Evolutionary conservation across 441 rosid species (phyloP).

Genomic region (Gossypium trilobum): DNA sequence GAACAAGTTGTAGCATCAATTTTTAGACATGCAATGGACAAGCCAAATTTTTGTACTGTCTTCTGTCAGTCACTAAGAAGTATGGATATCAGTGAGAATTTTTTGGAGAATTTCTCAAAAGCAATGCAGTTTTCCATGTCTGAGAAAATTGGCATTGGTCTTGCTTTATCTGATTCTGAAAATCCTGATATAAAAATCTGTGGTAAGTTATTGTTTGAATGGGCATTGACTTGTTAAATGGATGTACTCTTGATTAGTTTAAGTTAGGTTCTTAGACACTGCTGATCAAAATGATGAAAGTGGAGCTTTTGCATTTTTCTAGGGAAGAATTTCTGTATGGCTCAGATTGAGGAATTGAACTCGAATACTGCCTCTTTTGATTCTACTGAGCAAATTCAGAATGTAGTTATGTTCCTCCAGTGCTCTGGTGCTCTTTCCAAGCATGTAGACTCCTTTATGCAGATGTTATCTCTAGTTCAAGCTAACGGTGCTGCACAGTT

Average conservation of each 20-base stretch:
- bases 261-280: neutral
- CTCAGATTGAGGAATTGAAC: constrained; percentile 55
- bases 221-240: neutral
- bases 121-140: constrained; percentile 43
- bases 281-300: constrained; percentile 9
- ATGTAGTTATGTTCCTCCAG: constrained; percentile 66
- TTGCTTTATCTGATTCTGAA: constrained; percentile 63
- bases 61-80: constrained; percentile 51
- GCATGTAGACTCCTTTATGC: constrained; percentile 63
- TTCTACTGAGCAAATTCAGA: constrained; percentile 68
- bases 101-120: constrained; percentile 44
- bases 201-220: constrained; percentile 33
- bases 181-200: constrained; percentile 37
- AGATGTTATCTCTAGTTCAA: constrained; percentile 56
- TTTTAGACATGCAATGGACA: constrained; percentile 48
- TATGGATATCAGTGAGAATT: constrained; percentile 39
- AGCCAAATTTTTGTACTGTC: constrained; percentile 55
- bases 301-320: constrained; percentile 13
- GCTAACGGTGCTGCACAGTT: constrained; percentile 44
- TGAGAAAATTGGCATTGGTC: constrained; percentile 66
- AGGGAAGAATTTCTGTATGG: constrained; percentile 69
- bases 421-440: constrained; percentile 57
- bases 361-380: constrained; percentile 41
- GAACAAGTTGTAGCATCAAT: constrained; percentile 45
- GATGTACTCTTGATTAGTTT: neutral